Conservation (phyloP, 495 filamentous ascomycete genomes). For the Aspergillus diversus region DNA sequence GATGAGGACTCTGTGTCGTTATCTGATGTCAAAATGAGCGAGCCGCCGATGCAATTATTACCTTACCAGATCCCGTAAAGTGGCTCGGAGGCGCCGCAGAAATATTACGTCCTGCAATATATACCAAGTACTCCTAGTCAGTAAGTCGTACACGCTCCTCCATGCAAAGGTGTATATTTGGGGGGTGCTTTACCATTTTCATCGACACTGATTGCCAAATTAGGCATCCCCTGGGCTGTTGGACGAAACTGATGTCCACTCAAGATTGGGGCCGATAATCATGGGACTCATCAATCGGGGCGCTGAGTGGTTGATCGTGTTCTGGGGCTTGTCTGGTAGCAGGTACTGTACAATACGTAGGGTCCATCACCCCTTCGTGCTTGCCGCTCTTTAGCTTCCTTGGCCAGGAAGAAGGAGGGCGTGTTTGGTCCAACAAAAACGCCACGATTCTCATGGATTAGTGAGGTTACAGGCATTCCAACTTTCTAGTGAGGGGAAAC, state of each 20-base stretch:
- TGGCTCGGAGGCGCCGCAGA: constrained; percentile 12
- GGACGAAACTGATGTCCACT: background rate
- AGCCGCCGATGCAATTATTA: too few relatives aligned
- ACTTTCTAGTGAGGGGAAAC: background rate
- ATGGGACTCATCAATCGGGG: constrained; percentile 25
- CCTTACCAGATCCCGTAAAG: background rate
- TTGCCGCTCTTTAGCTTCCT: background rate
- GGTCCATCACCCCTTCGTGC: background rate
- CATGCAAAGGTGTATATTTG: constrained; percentile 2
- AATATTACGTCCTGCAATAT: background rate
- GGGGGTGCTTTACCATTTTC: constrained; percentile 4
- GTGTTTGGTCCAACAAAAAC: constrained; percentile 19
- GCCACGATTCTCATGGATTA: background rate
- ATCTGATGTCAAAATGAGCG: constrained; percentile 6
- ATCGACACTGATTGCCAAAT: constrained; percentile 11
- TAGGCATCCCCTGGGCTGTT: background rate
- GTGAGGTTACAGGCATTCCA: background rate
- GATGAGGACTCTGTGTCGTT: background rate
- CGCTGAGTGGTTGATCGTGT: constrained; percentile 12
- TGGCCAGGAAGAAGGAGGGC: background rate
- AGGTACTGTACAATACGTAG: background rate
- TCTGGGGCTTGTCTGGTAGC: background rate
- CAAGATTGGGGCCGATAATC: constrained; percentile 22
- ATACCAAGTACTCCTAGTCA: background rate
- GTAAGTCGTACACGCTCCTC: too few relatives aligned